Conservation (phyloP, 192 early-diverging fungal genomes). For the Coemansia pectinata region DNA sequence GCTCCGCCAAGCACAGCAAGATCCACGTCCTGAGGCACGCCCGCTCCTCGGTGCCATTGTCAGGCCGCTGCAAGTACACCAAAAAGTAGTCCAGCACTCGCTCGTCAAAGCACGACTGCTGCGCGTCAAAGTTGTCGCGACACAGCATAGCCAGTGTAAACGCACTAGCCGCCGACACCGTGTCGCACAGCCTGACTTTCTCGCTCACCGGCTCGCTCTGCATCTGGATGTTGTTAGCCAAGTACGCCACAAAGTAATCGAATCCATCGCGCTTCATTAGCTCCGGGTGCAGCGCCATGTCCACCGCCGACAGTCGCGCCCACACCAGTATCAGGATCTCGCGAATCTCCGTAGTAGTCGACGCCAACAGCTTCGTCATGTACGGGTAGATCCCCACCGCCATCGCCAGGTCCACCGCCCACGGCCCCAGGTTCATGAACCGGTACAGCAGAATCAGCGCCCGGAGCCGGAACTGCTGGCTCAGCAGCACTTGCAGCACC, state of each 20-base stretch:
- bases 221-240: conserved; percentile 70
- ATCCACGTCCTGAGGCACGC: conserved; percentile 81
- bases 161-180: conserved; percentile 63
- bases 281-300: conserved; percentile 85
- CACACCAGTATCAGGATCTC: conserved; percentile 97
- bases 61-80: conserved; percentile 51
- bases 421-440: conserved; percentile 89
- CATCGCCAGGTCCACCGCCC: conserved; percentile 91
- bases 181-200: conserved; percentile 48
- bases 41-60: conserved; percentile 51
- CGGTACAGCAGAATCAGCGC: conserved; percentile 89
- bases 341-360: conserved; percentile 88
- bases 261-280: conserved; percentile 89
- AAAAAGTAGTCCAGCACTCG: conserved; percentile 55
- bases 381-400: conserved; percentile 97
- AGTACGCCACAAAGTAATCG: conserved; percentile 89
- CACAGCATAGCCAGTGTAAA: conserved; percentile 96
- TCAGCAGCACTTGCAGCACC: conserved; percentile 93
- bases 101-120: conserved; percentile 74
- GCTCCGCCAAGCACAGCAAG: conserved; percentile 80
- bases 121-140: conserved; percentile 76
- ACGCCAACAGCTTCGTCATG: conserved; percentile 90
- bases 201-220: conserved; percentile 51
- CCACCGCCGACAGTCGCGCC: conserved; percentile 94
- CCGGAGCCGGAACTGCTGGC: conserved; percentile 90